Base-by-base conservation (phyloP, 129 eudicot genomes). In the Saussurea involucrata region DNA sequence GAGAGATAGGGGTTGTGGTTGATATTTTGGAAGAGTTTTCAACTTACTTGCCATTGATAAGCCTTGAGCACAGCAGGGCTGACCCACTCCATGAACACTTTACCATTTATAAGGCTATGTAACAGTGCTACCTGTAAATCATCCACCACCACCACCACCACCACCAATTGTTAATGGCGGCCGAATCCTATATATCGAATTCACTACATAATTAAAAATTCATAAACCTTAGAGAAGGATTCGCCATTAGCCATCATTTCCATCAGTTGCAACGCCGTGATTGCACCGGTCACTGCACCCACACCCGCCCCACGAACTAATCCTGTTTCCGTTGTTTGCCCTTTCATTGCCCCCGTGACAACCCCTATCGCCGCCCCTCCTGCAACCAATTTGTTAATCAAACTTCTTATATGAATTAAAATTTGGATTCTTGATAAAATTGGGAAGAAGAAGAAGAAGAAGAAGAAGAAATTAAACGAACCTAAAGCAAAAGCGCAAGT, bases 261-360 rank as follows among this genome's bases (percentile, higher is more conserved):
- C 84, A 88, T 72, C 25, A 87, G 32, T 37, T 90, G 92, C 73
- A 93, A 82, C n/a, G 84, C 97, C 0, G 93, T 87, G 74, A 93
- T 79, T 34, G 98, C 95, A 33, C 98, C 98, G 0, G 87, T 76
- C 58, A 93, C 80, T 1, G 90, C 91, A 53, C 98, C 98, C 13
- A 88, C 88, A 53, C 81, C 87, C 4, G 93, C 87, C 27, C 98
- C 97, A 55, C 90, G 92, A 55, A 85, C 49, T 2, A 88, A 36
- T 67, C 98, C 98, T 2, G 95, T 86, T 74, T 93, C 98, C 15
- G 91, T 93, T 0, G 98, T 90, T 74, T 90, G 97, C 36, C 98
- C 98, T 76, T 88, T 85, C 4, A 93, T 71, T 3, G 95, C 97
- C 66, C 98, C 98, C 11, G 86, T 79, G 12, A 93, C 68, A 60